phyloP scores from a whole-genome alignment of 257 asterid species.

The Forsythia suspensa region DNA sequence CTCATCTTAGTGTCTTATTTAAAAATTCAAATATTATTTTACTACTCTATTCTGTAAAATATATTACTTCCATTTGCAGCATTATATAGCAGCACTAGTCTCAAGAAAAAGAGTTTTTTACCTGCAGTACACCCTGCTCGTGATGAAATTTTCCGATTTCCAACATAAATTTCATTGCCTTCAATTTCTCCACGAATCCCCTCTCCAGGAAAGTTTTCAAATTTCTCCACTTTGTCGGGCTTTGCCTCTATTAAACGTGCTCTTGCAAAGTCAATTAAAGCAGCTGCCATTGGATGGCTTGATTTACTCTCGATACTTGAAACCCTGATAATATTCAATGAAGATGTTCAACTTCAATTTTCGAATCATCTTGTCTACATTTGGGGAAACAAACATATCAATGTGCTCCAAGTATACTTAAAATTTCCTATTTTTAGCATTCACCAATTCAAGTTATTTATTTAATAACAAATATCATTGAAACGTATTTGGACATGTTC shows the following conservation, averaged over 20 bases:
- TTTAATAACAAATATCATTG: too few relatives aligned
- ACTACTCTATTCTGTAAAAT: too few relatives aligned
- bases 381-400: too few relatives aligned
- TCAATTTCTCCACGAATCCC: constrained; percentile 80
- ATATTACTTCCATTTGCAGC: too few relatives aligned
- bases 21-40: too few relatives aligned
- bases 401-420: too few relatives aligned
- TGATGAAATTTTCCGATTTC: constrained; percentile 61
- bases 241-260: constrained; percentile 45
- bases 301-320: constrained; percentile 88
- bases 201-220: constrained; percentile 79
- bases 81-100: too few relatives aligned
- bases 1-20: too few relatives aligned
- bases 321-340: constrained; percentile 46
- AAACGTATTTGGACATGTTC: too few relatives aligned
- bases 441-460: too few relatives aligned
- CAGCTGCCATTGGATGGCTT: constrained; percentile 87
- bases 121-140: constrained; percentile 71
- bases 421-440: too few relatives aligned
- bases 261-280: constrained; percentile 60
- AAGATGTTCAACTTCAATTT: background rate
- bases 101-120: constrained; percentile 8
- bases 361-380: background rate
- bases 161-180: constrained; percentile 51
- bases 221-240: constrained; percentile 64